A percentile compares a stretch with the other conserved stretches of the same genome.
These are phyloP conservation scores for Wickerhamiella hasegawae DNA, from an alignment of 805 yeast species.

Conservation along the genomic window DNA sequence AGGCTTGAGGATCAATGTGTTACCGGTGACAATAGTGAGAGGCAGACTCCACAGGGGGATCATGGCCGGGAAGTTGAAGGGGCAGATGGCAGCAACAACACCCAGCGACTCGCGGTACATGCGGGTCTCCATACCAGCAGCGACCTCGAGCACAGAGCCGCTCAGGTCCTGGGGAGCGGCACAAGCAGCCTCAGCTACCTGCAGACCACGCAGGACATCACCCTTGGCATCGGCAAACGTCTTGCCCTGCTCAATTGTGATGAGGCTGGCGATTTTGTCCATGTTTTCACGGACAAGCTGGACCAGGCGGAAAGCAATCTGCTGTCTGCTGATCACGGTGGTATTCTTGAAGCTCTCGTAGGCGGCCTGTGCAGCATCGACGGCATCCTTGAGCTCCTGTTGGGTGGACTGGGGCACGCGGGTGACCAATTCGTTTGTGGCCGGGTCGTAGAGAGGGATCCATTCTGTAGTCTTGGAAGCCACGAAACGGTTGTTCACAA, in stretches of 20 bases:
- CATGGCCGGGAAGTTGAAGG: conserved; percentile 78
- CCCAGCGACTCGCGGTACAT: conserved; percentile 61
- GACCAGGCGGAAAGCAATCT: conserved; percentile 52
- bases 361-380: conserved; percentile 47
- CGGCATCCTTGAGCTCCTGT: conserved; percentile 47
- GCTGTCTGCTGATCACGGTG: conserved; percentile 36
- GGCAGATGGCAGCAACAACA: conserved; percentile 61
- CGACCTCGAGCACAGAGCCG: conserved; percentile 50
- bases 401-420: conserved; percentile 60
- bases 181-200: conserved; percentile 65
- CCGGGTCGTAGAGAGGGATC: conserved; percentile 64
- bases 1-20: conserved; percentile 54
- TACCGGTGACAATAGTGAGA: conserved; percentile 50
- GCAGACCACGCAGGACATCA: conserved; percentile 59
- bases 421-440: conserved; percentile 49
- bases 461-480: conserved; percentile 36
- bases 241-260: conserved; percentile 63
- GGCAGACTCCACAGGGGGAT: conserved; percentile 59
- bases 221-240: conserved; percentile 62
- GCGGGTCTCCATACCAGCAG: conserved; percentile 60
- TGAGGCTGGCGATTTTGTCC: conserved; percentile 49
- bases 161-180: conserved; percentile 43
- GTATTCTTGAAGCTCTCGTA: conserved; percentile 40
- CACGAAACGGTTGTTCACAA: conserved; percentile 32
- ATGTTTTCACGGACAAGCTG: conserved; percentile 45